phyloP scores from a whole-genome alignment of 2,329 filamentous ascomycete genomes.

The Chaetothyriales sp. region DNA sequence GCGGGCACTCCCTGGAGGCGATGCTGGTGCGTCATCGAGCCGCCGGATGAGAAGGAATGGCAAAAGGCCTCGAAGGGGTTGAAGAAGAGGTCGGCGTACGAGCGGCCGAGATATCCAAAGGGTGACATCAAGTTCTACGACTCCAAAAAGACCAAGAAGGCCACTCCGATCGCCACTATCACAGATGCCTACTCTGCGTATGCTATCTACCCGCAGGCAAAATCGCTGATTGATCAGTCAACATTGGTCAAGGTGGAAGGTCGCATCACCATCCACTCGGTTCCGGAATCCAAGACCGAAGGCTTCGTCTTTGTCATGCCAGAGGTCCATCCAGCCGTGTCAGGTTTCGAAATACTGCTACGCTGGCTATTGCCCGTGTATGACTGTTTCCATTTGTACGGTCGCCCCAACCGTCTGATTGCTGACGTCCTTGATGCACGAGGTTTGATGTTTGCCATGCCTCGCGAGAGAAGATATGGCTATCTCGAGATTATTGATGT shows the following conservation, averaged over 20 bases:
- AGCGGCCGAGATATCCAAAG: conserved; percentile 57
- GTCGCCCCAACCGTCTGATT: conserved; percentile 69
- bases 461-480: conserved; percentile 70
- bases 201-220: conserved; percentile 88
- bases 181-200: conserved; percentile 84
- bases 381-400: conserved; percentile 84
- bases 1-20: conserved; percentile 90
- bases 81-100: conserved; percentile 72
- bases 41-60: conserved; percentile 84
- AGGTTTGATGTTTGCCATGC: conserved; percentile 97
- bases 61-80: conserved; percentile 67
- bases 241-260: conserved; percentile 90
- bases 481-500: conserved; percentile 86
- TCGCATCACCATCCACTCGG: conserved; percentile 70
- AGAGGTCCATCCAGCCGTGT: conserved; percentile 78
- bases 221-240: conserved; percentile 83
- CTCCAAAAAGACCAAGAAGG: conserved; percentile 82
- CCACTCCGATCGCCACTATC: conserved; percentile 76
- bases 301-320: conserved; percentile 98
- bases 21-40: conserved; percentile 90
- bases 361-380: conserved; percentile 85
- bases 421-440: conserved; percentile 74
- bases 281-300: conserved; percentile 62
- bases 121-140: conserved; percentile 95
- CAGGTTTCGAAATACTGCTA: conserved; percentile 88